Base-by-base conservation (phyloP, 176 grass and related monocot species). In the Phyllostachys edulis region DNA sequence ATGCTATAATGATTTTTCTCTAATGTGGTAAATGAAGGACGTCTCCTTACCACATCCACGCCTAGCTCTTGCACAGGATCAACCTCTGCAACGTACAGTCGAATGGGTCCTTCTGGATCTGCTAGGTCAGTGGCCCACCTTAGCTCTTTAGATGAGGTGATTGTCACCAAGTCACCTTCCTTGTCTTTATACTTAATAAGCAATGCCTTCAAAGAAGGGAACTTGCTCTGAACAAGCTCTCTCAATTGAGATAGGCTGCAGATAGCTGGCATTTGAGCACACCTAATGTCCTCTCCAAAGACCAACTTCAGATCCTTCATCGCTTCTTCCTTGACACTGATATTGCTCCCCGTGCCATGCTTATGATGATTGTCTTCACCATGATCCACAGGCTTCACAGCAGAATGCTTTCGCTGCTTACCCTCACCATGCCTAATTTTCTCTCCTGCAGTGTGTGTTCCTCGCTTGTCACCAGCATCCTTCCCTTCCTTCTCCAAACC, bases 161-260 rank as follows among this genome's bases (percentile, higher is more conserved):
- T 87, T 45, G 93, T 96, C 38, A 91, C 88, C 76, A 91, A 76
- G 66, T 96, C 90, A 60, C 49, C 84, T 79, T 96, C 90, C 77
- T 63, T 87, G 67, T 96, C 93, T 61, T 85, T 96, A 42, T 89
- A 92, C 72, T 96, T 96, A 24, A 96, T 84, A 77, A 92, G 83
- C 38, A 90, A 46, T 14, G 82, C 80, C 73, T 93, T 96, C 76
- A 91, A 79, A 29, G 83, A 76, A 15, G 88, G 88, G 72, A 96
- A 96, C 65, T 89, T 96, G 26, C 59, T 85, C n/a, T 74, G 79
- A 79, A 91, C 90, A 49, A 78, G 85, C 50, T 90, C 86, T 85
- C 83, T 87, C 73, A 96, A 64, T 38, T 91, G 90, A 36, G 87
- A 80, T 37, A 92, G 63, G 27, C 52, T 85, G 66, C 93, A 87